Percentiles rank a stretch among this genome's conserved stretches.
Conservation (phyloP, 495 filamentous ascomycete species). For the Bombardia bombarda region DNA sequence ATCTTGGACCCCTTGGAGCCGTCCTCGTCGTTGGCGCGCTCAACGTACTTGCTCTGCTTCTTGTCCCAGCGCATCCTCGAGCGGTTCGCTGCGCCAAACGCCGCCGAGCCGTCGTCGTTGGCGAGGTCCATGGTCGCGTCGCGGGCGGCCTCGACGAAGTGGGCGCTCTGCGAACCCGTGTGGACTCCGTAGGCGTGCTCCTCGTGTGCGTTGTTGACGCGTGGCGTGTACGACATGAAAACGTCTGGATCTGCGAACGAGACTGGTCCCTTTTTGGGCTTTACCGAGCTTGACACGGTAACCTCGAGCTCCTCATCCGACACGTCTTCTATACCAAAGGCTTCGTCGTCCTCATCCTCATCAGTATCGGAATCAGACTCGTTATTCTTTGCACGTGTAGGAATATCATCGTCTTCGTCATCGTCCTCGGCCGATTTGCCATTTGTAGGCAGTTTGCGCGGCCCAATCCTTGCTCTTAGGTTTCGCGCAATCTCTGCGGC, state of each 20-base stretch:
- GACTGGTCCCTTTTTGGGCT: constrained; percentile 35
- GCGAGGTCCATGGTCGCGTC: constrained; percentile 80
- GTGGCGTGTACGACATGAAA: constrained; percentile 93
- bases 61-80: constrained; percentile 91
- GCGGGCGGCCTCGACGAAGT: constrained; percentile 78
- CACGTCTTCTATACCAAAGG: constrained; percentile 55
- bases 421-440: constrained; percentile 24
- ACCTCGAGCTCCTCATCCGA: constrained; percentile 74
- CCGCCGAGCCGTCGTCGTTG: constrained; percentile 71
- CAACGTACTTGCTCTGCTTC: constrained; percentile 90
- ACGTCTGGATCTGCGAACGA: constrained; percentile 75
- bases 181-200: constrained; percentile 89
- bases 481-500: constrained; percentile 74
- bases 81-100: constrained; percentile 64
- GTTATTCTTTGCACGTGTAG: constrained; percentile 20
- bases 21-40: constrained; percentile 85
- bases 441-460: constrained; percentile 27
- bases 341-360: constrained; percentile 31
- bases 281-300: constrained; percentile 62
- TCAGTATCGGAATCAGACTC: constrained; percentile 20
- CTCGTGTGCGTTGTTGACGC: constrained; percentile 67
- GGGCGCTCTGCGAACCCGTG: constrained; percentile 55
- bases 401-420: constrained; percentile 18
- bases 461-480: constrained; percentile 52
- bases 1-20: constrained; percentile 78